A percentile compares a stretch with the other conserved stretches of the same genome.
Conservation (phyloP, 345 rosid species). For the Firmiana major region DNA sequence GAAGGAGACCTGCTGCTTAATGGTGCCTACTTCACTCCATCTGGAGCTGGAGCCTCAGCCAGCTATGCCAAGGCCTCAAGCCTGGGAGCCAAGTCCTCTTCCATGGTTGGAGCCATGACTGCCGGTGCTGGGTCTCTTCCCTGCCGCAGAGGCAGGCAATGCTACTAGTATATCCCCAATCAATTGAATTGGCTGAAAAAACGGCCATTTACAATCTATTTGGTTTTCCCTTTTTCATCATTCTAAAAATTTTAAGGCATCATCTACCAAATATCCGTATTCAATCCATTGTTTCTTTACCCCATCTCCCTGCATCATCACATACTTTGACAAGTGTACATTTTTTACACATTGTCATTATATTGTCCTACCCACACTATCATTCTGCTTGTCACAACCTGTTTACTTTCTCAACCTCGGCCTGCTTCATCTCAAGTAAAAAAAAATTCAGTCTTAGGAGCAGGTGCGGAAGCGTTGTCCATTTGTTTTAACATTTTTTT, state of each 20-base stretch:
- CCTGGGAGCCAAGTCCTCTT: constrained; percentile 83
- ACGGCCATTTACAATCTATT: constrained; percentile 19
- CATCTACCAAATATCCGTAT: constrained; percentile 12
- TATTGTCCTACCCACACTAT: constrained; percentile 14
- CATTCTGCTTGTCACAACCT: constrained; percentile 14
- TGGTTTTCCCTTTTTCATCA: constrained; percentile 1
- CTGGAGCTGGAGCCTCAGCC: constrained; percentile 77
- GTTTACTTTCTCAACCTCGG: constrained; percentile 60
- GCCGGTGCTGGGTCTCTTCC: constrained; percentile 63
- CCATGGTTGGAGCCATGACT: constrained; percentile 73
- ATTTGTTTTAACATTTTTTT: neutral
- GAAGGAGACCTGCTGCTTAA: constrained; percentile 82
- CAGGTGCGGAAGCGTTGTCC: constrained; percentile 78
- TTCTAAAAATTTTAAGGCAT: neutral
- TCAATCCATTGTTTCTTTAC: constrained; percentile 21
- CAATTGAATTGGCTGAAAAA: constrained; percentile 21
- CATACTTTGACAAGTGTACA: constrained; percentile 54
- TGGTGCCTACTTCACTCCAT: constrained; percentile 85
- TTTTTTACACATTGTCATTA: constrained; percentile 40
- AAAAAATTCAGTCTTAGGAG: constrained; percentile 26
- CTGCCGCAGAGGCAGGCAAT: constrained; percentile 53
- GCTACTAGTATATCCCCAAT: constrained; percentile 34
- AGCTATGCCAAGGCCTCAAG: constrained; percentile 90
- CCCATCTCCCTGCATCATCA: constrained; percentile 18
- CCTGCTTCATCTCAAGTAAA: constrained; percentile 44